Evolutionary conservation across 495 filamentous ascomycete genomes (phyloP), one percentile per base, ranked within the genome.

Genomic region (Trichoderma erinaceum): DNA sequence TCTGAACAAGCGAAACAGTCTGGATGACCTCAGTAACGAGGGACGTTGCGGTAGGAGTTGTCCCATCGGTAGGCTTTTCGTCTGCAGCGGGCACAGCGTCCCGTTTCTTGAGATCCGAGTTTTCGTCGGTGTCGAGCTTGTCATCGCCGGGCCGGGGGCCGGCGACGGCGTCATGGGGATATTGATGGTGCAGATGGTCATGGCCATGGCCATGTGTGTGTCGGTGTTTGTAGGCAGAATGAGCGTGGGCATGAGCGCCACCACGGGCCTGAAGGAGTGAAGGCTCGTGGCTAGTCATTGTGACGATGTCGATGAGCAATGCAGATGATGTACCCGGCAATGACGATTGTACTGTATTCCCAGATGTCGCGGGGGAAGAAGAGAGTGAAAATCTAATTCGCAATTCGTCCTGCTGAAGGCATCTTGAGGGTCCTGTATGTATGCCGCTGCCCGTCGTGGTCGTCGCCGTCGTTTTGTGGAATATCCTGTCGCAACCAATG

Each of bases 221-320:
- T 73, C 69, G 69, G 72, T 76, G 73, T 70, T 74, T 41, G 35
- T 21, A 65, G 43, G 63, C 68, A 72, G 73, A 70, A 72, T 75
- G 71, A 74, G 73, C 72, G 74, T 63, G 52, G 43, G 67, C 41
- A 23, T 65, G 70, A 68, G 71, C 70, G 56, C 27, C 29, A 29
- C 35, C 25, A 71, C 78, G 81, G 80, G 79, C 74, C 81, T 83
- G 81, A 83, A 77, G 70, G 81, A 83, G 81, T 82, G 81, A 82
- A 82, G 81, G 75, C 79, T 80, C 79, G 75, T 72, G 75, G 75
- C 80, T 80, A 75, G 81, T 80, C 81, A 83, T 83, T 69, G 78
- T 74, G 79, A 67, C 70, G 72, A 77, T 75, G 74, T 72, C 74
- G 76, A 73, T 73, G 76, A 71, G 74, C 70, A 69, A 67, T 70